Evolutionary conservation across 1,139 yeast species (phyloP), one percentile per base, ranked within the genome.

Genomic region (Kodamaea sp.): DNA sequence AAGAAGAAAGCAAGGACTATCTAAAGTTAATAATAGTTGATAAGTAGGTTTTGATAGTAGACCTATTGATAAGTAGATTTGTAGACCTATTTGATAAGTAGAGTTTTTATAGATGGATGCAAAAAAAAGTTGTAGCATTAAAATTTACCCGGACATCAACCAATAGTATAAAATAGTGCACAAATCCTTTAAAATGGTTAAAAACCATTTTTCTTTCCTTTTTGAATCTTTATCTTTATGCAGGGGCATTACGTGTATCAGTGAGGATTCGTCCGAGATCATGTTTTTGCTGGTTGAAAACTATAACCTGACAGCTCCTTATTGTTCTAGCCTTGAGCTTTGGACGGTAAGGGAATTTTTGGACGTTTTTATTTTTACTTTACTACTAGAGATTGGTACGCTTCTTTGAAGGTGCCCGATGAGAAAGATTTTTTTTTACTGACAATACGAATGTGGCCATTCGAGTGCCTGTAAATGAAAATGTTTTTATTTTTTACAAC

Each of bases 201-300:
- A 10, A 11, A 25, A 23, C 24, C 27, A 27, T 30, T 39, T 48
- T 36, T 37, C 42, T 34, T 28, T 34, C 38, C 45, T 61, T 60
- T 63, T 58, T 58, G 20, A 15, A 59, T 65, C 83, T 63, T 59
- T 65, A 89, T 89, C 96, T 84, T 90, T 92, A 88, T 90, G 97
- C 98, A 85, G 86, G 97, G 97, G 97, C 96, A 89, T 89, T 90
- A 90, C 97, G 96, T 95, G 95, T 88, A 87, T 90, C 97, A 89
- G 96, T 90, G 98, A 90, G 97, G 97, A 92, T 89, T 89, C 96
- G 96, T 92, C 97, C 97, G 98, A 90, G 98, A 88, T 88, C 95
- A 95, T 90, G 97, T 90, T 86, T 89, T 90, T 90, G 98, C 98
- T 90, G 95, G 97, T 90, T 90, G 97, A 90, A 90, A 90, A 89